A percentile compares a stretch with the other conserved stretches of the same genome.
phyloP scores from a whole-genome alignment of 805 yeast genomes.

The Candida caryicola region DNA sequence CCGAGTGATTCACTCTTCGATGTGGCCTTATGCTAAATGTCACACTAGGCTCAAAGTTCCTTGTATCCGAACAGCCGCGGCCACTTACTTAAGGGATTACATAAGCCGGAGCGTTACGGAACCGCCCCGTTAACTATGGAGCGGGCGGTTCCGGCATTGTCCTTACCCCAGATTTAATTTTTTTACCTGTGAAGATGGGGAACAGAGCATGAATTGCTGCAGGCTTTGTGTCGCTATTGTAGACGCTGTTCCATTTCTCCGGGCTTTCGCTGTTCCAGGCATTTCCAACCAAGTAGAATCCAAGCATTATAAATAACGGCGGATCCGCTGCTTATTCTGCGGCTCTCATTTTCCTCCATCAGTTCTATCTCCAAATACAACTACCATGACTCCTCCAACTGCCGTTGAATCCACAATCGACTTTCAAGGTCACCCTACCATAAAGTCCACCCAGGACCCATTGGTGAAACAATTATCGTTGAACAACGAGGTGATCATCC shows the following conservation, averaged over 20 bases:
- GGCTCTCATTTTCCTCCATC: too few relatives aligned
- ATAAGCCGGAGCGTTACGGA: conserved; percentile 9
- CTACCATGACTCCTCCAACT: conserved; percentile 42
- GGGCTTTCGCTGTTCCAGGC: conserved; percentile 5
- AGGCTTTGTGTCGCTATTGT: conserved; percentile 1
- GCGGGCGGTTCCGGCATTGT: conserved; percentile 9
- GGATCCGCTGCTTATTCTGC: conserved; percentile 6
- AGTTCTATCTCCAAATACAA: too few relatives aligned
- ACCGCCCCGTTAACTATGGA: conserved; percentile 3
- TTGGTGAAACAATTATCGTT: conserved; percentile 43
- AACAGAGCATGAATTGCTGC: too few relatives aligned
- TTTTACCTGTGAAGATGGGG: background rate
- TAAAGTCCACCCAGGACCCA: conserved; percentile 40
- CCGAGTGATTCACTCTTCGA: too few relatives aligned
- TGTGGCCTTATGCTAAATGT: too few relatives aligned
- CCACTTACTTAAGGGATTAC: conserved; percentile 7
- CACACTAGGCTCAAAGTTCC: conserved; percentile 3
- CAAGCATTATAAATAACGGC: conserved; percentile 7
- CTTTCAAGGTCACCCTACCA: conserved; percentile 39
- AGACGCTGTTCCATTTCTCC: conserved; percentile 7
- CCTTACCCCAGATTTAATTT: conserved; percentile 24
- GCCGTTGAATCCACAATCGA: conserved; percentile 45
- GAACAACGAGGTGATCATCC: conserved; percentile 60
- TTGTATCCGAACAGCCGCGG: conserved; percentile 4
- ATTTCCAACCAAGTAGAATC: background rate